These are phyloP conservation scores for Saccharomycopsis fibuligera DNA, from an alignment of 805 yeast species.

Conservation along the genomic window DNA sequence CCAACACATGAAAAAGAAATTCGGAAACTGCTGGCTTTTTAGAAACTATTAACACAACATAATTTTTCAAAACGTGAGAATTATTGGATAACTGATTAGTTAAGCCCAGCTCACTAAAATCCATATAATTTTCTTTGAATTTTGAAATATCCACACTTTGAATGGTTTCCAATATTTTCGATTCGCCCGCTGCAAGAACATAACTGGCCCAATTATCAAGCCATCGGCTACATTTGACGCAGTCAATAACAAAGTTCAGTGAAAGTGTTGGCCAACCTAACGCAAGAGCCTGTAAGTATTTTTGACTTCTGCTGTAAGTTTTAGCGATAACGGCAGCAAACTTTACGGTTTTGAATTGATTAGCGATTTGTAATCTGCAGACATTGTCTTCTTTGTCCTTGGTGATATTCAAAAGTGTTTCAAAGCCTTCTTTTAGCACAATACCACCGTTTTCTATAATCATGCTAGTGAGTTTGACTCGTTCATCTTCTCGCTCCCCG, in stretches of 20 bases:
- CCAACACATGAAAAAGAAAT: constrained; percentile 41
- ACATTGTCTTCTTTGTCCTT: constrained; percentile 6
- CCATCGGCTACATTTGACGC: constrained; percentile 30
- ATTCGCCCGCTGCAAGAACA: constrained; percentile 67
- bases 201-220: constrained; percentile 44
- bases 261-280: constrained; percentile 84
- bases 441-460: constrained; percentile 31
- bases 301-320: constrained; percentile 56
- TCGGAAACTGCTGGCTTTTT: constrained; percentile 29
- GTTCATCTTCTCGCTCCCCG: constrained; percentile 11
- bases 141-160: constrained; percentile 44
- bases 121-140: constrained; percentile 35
- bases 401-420: constrained; percentile 24
- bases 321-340: constrained; percentile 67
- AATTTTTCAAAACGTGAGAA: constrained; percentile 24
- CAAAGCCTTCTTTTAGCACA: constrained; percentile 32
- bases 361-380: constrained; percentile 18
- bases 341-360: constrained; percentile 25
- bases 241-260: constrained; percentile 47
- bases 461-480: constrained; percentile 2
- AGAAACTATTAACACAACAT: constrained; percentile 23
- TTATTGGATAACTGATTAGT: constrained; percentile 39
- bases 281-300: constrained; percentile 70
- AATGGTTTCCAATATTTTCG: constrained; percentile 36
- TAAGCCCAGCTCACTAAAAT: constrained; percentile 26